A percentile compares a stretch with the other conserved stretches of the same genome.
Evolutionary conservation across 192 early-diverging fungal genomes (phyloP).

Genomic region (Linderina pennispora): DNA sequence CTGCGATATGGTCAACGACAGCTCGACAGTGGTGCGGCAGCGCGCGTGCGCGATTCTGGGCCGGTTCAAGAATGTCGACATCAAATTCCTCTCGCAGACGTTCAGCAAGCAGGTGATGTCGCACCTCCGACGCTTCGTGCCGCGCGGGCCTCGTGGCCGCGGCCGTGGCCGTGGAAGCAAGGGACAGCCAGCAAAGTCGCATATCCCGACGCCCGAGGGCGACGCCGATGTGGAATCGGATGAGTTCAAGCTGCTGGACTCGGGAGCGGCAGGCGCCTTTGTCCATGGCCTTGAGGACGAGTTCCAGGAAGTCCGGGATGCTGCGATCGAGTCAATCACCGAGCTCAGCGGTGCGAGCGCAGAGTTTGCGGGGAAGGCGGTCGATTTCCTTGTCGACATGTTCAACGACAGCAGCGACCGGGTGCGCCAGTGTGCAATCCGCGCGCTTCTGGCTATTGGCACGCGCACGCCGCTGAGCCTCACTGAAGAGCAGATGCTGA

Average conservation of each 20-base stretch:
- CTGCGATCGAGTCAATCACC: constrained; percentile 80
- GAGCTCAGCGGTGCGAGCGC: constrained; percentile 66
- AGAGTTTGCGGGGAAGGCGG: constrained; percentile 64
- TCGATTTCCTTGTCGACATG: constrained; percentile 91
- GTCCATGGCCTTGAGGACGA: constrained; percentile 96
- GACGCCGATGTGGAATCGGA: constrained; percentile 64
- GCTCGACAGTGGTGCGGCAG: constrained; percentile 59
- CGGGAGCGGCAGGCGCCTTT: constrained; percentile 88
- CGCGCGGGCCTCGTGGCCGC: constrained; percentile 20
- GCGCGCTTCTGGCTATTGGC: constrained; percentile 68
- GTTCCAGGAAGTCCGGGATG: constrained; percentile 78
- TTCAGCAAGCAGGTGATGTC: constrained; percentile 79
- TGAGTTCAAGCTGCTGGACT: constrained; percentile 65
- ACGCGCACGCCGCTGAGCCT: constrained; percentile 49
- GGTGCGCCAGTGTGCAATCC: constrained; percentile 77
- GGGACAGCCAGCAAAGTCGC: constrained; percentile 6
- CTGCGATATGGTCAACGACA: constrained; percentile 81
- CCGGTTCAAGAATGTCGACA: constrained; percentile 56
- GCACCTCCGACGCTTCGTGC: constrained; percentile 41
- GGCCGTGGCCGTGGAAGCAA: constrained; percentile 14
- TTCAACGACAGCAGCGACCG: constrained; percentile 92
- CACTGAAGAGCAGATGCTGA: constrained; percentile 66
- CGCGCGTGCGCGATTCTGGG: constrained; percentile 68
- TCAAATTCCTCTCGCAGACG: constrained; percentile 57
- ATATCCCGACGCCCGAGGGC: constrained; percentile 59